Conservation (phyloP, 2,329 filamentous ascomycete genomes). For the Pyrenochaeta sp. region DNA sequence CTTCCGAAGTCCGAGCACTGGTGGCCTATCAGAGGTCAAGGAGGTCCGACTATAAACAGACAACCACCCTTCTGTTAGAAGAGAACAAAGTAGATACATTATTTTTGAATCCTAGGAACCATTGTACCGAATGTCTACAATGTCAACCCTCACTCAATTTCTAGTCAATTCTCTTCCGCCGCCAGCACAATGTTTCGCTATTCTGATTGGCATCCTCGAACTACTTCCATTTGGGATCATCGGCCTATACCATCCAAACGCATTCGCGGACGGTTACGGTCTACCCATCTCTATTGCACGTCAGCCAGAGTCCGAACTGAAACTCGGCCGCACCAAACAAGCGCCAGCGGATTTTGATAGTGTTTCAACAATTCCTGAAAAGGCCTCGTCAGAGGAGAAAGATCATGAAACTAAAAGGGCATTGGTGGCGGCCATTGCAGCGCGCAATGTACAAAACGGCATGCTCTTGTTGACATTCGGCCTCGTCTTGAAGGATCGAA, state of each 20-base stretch:
- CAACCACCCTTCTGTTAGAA: too few relatives aligned
- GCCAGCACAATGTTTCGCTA: constrained; percentile 32
- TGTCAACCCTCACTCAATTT: constrained; percentile 22
- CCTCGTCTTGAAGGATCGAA: constrained; percentile 25
- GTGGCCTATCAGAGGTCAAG: constrained; percentile 12
- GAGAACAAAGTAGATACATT: too few relatives aligned
- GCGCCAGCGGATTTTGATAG: too few relatives aligned
- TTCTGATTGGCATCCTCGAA: constrained; percentile 31
- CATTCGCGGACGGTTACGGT: constrained; percentile 26
- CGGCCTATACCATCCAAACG: constrained; percentile 22
- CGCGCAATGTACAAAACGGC: constrained; percentile 32
- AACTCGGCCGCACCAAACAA: too few relatives aligned
- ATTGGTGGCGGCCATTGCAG: constrained; percentile 30
- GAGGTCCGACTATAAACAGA: constrained; percentile 6
- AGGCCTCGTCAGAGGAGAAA: constrained; percentile 11
- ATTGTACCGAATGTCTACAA: too few relatives aligned
- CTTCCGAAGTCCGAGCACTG: constrained; percentile 25
- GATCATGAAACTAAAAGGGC: constrained; percentile 30
- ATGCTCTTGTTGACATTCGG: constrained; percentile 27
- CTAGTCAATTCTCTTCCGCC: constrained; percentile 28
- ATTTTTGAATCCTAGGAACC: too few relatives aligned
- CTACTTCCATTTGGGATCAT: constrained; percentile 29
- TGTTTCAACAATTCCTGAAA: background rate
- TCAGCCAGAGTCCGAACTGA: constrained; percentile 4
- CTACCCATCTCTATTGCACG: constrained; percentile 12